A percentile compares a stretch with the other conserved stretches of the same genome.
Conservation (phyloP, 768 basidiomycete species). For the Collybiopsis luxurians region DNA sequence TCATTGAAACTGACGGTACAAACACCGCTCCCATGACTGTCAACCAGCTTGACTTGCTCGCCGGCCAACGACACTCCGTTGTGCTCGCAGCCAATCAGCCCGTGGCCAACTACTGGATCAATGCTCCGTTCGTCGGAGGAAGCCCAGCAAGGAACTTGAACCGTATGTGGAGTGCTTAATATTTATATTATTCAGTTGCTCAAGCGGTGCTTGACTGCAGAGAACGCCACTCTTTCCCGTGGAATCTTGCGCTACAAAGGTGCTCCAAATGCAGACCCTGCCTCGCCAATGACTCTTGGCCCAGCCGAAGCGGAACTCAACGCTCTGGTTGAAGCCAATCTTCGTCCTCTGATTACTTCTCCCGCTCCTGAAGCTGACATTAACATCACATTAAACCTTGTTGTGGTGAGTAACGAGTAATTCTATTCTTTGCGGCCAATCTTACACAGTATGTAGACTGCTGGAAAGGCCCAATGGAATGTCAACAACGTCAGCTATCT, state of each 20-base stretch:
- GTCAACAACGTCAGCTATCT: conserved; percentile 31
- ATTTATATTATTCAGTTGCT: neutral
- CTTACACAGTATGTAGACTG: neutral
- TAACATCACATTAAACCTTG: conserved; percentile 21
- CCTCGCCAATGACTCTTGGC: conserved; percentile 23
- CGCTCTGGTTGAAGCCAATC: conserved; percentile 9
- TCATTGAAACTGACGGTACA: conserved; percentile 42
- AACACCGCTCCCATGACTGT: conserved; percentile 15
- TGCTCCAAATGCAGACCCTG: conserved; percentile 31
- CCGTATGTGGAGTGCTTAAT: conserved; percentile 20
- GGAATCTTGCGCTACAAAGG: conserved; percentile 39
- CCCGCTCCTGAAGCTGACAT: conserved; percentile 19
- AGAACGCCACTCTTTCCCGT: conserved; percentile 25
- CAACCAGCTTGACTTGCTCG: neutral
- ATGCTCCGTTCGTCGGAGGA: conserved; percentile 30
- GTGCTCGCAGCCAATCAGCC: conserved; percentile 37
- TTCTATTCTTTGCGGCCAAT: neutral
- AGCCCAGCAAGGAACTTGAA: conserved; percentile 27
- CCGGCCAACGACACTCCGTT: conserved; percentile 20
- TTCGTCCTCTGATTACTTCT: conserved; percentile 14
- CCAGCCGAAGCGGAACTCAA: conserved; percentile 3
- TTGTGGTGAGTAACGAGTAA: conserved; percentile 14
- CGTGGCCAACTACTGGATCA: conserved; percentile 47
- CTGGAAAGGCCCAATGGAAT: conserved; percentile 23
- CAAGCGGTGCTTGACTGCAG: conserved; percentile 5